Evolutionary conservation across 1,139 yeast genomes (phyloP).

Genomic region (Nakaseomyces nivariensis): DNA sequence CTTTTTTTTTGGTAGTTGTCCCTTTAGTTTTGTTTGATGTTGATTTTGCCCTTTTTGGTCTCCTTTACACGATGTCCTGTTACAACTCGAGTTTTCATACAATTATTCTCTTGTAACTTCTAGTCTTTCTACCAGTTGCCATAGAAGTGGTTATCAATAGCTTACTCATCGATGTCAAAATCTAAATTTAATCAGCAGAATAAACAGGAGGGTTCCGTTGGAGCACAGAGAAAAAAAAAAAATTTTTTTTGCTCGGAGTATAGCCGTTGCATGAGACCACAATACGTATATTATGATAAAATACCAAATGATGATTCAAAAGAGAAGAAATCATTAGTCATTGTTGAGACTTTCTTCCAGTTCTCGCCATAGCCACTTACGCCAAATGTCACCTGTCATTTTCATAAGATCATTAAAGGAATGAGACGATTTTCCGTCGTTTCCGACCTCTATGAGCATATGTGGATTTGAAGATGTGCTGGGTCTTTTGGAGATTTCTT

Average conservation of each 20-base stretch:
- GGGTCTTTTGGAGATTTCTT: background rate
- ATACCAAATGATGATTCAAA: background rate
- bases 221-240: too few species aligned
- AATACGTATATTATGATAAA: background rate
- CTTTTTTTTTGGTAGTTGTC: background rate
- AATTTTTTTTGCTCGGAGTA: background rate
- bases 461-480: constrained; percentile 10
- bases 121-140: too few species aligned
- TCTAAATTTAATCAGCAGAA: too few species aligned
- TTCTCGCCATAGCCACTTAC: constrained; percentile 75
- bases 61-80: background rate
- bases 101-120: background rate
- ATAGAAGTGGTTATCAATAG: too few species aligned
- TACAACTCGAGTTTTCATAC: background rate
- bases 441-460: constrained; percentile 28
- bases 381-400: constrained; percentile 84
- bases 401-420: constrained; percentile 44
- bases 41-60: background rate
- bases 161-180: too few species aligned
- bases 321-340: background rate
- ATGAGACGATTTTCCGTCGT: constrained; percentile 29
- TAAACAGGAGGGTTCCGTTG: too few species aligned
- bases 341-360: constrained; percentile 36
- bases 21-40: background rate
- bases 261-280: background rate